phyloP scores from a whole-genome alignment of 139 green algal species.

The Nannochloris sp. region DNA sequence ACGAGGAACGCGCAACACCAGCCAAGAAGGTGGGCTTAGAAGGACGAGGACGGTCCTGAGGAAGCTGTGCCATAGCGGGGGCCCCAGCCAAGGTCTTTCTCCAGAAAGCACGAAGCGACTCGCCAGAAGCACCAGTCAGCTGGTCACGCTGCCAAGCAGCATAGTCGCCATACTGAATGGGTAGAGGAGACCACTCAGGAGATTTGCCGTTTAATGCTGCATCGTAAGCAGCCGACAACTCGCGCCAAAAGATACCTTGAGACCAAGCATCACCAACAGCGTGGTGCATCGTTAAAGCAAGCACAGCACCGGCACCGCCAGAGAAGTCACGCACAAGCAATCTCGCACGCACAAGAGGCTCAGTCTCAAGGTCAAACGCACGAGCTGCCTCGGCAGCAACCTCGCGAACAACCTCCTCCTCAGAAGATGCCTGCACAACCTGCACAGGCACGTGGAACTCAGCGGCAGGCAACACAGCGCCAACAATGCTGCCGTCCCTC shows the following conservation, averaged over 20 bases:
- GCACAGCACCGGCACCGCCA: background rate
- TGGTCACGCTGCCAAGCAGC: too few relatives aligned
- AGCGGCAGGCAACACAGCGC: background rate
- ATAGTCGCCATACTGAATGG: too few relatives aligned
- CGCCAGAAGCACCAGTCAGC: too few relatives aligned
- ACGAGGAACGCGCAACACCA: background rate
- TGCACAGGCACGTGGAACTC: background rate
- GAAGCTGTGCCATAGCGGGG: too few relatives aligned
- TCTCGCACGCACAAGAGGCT: background rate
- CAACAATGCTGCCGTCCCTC: background rate
- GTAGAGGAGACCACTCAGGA: too few relatives aligned
- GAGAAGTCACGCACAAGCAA: background rate
- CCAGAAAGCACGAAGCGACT: too few relatives aligned
- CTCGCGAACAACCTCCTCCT: background rate
- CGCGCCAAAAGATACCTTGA: background rate
- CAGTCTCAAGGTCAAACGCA: background rate
- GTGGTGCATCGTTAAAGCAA: background rate
- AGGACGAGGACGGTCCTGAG: too few relatives aligned
- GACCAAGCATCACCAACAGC: constrained; percentile 3
- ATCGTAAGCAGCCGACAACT: background rate
- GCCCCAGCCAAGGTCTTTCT: too few relatives aligned
- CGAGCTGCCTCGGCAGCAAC: background rate
- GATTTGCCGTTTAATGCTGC: background rate
- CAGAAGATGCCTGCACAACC: background rate
- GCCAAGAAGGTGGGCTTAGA: background rate